Evolutionary conservation across 73 alveolate genomes (phyloP), one percentile per base, ranked within the genome.

Genomic region (Paramecium pentaurelia): DNA sequence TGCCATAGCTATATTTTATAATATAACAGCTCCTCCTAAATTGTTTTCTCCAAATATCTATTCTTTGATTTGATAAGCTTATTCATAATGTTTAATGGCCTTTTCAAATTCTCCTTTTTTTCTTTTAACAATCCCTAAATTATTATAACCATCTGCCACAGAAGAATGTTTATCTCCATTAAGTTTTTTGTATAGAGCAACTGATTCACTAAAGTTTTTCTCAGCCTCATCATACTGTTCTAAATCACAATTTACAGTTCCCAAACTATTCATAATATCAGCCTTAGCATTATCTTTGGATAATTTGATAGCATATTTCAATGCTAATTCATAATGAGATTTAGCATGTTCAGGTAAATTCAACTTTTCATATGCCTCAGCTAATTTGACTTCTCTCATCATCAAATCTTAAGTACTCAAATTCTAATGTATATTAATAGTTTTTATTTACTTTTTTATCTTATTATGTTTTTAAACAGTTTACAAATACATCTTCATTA

Each of bases 101-200:
- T 73, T 73, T 5, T 73, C 87, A 18, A 73, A 73, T 7, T 73
- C 87, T 34, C 87, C 87, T 73, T 73, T 73, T 73, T 73, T 73
- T 14, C 87, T 4, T 73, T 73, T 73, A 8, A 73, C 87, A 14
- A 73, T 73, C 6, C 87, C 87, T 8, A 73, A 37, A 73, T 73
- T 73, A 73, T 73, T 73, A 73, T 73, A 73, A 3, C 42, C 68
- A 37, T 73, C 87, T 34, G 87, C 87, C 7, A 73, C 87, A 37
- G 87, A 73, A 12, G 87, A 73, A 73, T 73, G 87, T 18, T 73
- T 73, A 73, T 73, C 87, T 14, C 87, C 87, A 73, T 73, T 73
- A 36, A 73, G 34, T 16, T 73, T 73, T 73, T 73, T 73, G 40
- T 73, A 73, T 25, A 73, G 8, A 5, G 60, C 40, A 37, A 73